These are phyloP conservation scores for Pythium utonaiense DNA, from an alignment of 352 stramenopile species.

Conservation along the genomic window DNA sequence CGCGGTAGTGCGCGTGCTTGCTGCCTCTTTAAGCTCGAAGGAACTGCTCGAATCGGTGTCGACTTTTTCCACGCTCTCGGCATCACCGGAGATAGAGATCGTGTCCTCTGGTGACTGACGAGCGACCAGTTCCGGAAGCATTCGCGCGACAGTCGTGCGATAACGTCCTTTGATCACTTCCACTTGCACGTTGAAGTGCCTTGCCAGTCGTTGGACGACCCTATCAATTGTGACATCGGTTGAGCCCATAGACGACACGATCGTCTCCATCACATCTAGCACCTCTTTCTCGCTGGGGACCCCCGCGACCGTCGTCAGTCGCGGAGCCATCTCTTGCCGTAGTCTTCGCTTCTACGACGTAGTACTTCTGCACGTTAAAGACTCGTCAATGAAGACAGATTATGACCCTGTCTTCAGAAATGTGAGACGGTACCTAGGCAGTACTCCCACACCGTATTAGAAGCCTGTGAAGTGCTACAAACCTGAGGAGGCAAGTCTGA, in stretches of 20 bases:
- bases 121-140: background rate
- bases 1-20: too few relatives aligned
- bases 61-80: too few relatives aligned
- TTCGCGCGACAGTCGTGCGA: background rate
- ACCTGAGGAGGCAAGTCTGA: background rate
- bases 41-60: too few relatives aligned
- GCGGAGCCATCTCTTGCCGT: background rate
- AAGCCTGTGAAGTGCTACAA: background rate
- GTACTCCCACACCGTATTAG: background rate
- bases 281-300: background rate
- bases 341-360: too few relatives aligned
- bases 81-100: too few relatives aligned
- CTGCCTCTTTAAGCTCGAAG: too few relatives aligned
- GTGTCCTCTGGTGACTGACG: background rate
- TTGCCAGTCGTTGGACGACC: background rate
- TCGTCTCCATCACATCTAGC: background rate
- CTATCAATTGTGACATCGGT: background rate
- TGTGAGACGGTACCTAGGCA: background rate
- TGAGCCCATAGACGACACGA: background rate
- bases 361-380: conserved; percentile 13
- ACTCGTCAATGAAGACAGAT: background rate
- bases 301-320: background rate
- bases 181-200: background rate
- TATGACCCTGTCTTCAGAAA: background rate
- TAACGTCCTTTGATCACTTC: background rate